Evolutionary conservation across 1,139 yeast species (phyloP).

Genomic region (Suhomyces choctaworum): DNA sequence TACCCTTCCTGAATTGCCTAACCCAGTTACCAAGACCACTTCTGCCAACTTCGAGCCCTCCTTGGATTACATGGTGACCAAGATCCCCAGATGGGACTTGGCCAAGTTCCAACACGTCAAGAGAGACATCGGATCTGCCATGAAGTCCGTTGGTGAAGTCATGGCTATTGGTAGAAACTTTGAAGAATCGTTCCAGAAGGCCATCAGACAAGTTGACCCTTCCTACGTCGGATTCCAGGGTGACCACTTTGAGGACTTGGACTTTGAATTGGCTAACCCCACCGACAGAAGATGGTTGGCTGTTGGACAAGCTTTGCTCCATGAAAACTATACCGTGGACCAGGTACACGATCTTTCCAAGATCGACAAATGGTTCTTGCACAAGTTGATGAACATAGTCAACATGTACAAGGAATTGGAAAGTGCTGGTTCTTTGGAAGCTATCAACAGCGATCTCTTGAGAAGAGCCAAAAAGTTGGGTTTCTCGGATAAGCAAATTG

Average conservation of each 20-base stretch:
- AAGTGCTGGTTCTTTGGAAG: slow-evolving; percentile 51
- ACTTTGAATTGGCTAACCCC: slow-evolving; percentile 79
- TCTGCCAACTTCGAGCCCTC: slow-evolving; percentile 97
- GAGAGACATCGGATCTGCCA: slow-evolving; percentile 89
- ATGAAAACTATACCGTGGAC: slow-evolving; percentile 88
- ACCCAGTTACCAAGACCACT: slow-evolving; percentile 94
- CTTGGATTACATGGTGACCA: slow-evolving; percentile 92
- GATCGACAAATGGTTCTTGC: slow-evolving; percentile 94
- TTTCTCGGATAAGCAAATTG: slow-evolving; percentile 93
- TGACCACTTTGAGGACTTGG: slow-evolving; percentile 75
- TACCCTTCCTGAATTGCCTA: slow-evolving; percentile 92
- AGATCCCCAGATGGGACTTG: slow-evolving; percentile 98
- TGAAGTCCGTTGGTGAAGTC: slow-evolving; percentile 99
- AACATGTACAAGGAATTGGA: slow-evolving; percentile 83
- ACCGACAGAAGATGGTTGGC: slow-evolving; percentile 99
- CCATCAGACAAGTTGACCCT: slow-evolving; percentile 95
- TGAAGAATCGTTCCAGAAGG: slow-evolving; percentile 97
- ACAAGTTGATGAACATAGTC: slow-evolving; percentile 89
- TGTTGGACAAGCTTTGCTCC: slow-evolving; percentile 92
- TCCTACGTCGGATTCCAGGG: slow-evolving; percentile 92
- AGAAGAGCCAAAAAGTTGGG: slow-evolving; percentile 88
- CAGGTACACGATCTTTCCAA: slow-evolving; percentile 85
- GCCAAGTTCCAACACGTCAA: slow-evolving; percentile 93
- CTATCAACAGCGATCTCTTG: slow-evolving; percentile 67
- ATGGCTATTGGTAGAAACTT: slow-evolving; percentile 98